Conservation (phyloP, 352 stramenopile genomes). For the Pilasporangium apinafurcum region DNA sequence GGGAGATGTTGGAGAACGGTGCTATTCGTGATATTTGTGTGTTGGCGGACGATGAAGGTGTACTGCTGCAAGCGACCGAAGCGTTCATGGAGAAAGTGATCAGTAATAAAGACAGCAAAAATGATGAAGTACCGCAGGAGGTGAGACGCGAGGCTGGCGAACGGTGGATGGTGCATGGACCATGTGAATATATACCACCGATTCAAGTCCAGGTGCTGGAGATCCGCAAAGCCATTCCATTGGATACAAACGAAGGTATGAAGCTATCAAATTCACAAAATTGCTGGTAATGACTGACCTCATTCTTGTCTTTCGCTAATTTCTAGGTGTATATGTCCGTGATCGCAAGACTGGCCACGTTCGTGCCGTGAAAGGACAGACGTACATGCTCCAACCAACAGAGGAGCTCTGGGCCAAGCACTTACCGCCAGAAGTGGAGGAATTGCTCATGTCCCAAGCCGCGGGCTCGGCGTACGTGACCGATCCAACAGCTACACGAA, state of each 20-base stretch:
- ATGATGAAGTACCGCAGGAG: slow-evolving; percentile 15
- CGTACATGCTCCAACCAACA: slow-evolving; percentile 78
- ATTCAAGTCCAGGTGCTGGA: slow-evolving; percentile 75
- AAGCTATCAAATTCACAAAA: background rate
- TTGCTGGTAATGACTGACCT: background rate
- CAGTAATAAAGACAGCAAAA: slow-evolving; percentile 12
- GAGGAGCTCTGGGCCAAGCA: slow-evolving; percentile 74
- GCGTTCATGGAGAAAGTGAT: slow-evolving; percentile 43
- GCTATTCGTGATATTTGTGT: slow-evolving; percentile 61
- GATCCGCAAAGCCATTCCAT: slow-evolving; percentile 65
- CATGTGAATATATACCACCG: slow-evolving; percentile 70
- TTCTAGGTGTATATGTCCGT: slow-evolving; percentile 61
- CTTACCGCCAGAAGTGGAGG: slow-evolving; percentile 53
- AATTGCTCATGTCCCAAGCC: slow-evolving; percentile 48
- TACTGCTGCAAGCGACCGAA: slow-evolving; percentile 68
- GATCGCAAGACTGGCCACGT: slow-evolving; percentile 74
- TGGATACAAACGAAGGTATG: slow-evolving; percentile 63
- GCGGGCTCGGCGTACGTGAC: slow-evolving; percentile 54
- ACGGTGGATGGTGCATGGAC: slow-evolving; percentile 79
- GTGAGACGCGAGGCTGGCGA: slow-evolving; percentile 56
- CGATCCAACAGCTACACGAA: slow-evolving; percentile 24
- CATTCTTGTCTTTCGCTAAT: background rate
- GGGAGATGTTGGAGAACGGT: slow-evolving; percentile 52
- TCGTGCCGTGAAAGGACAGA: slow-evolving; percentile 63
- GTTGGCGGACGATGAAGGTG: slow-evolving; percentile 69